Evolutionary conservation across 768 basidiomycete species (phyloP).

Genomic region (Agrocybe pediades): DNA sequence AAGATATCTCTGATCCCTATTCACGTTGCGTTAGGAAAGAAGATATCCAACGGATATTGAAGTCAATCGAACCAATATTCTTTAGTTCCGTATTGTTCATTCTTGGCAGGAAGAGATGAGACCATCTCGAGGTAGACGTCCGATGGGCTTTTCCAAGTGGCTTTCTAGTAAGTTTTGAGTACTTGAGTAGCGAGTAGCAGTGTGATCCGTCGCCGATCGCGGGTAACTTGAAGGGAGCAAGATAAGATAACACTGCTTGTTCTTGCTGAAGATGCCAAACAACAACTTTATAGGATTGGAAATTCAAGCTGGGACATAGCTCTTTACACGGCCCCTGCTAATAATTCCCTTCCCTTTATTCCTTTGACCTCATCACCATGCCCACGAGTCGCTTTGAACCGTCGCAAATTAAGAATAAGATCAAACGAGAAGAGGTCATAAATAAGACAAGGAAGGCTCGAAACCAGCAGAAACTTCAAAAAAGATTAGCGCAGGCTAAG

Average conservation of each 20-base stretch:
- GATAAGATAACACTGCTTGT: slow-evolving; percentile 11
- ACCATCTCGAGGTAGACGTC: slow-evolving; percentile 20
- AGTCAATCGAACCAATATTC: slow-evolving; percentile 61
- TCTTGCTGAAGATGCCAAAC: slow-evolving; percentile 4
- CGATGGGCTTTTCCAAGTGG: too few relatives aligned
- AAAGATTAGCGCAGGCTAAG: slow-evolving; percentile 77
- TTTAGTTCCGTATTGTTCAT: slow-evolving; percentile 68
- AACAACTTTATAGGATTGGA: neutral
- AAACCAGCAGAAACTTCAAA: slow-evolving; percentile 78
- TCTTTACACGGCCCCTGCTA: neutral
- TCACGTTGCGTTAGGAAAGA: slow-evolving; percentile 4
- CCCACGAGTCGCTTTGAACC: slow-evolving; percentile 59
- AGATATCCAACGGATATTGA: neutral
- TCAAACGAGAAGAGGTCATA: slow-evolving; percentile 80
- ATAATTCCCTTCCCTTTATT: neutral
- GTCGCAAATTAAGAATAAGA: slow-evolving; percentile 81
- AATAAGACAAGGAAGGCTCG: slow-evolving; percentile 78
- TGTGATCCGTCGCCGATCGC: too few relatives aligned
- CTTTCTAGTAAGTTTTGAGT: too few relatives aligned
- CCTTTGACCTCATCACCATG: slow-evolving; percentile 40
- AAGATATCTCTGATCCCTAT: slow-evolving; percentile 71
- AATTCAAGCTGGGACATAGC: neutral
- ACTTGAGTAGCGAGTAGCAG: too few relatives aligned
- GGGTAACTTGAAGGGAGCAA: neutral
- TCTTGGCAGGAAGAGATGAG: slow-evolving; percentile 52